Base-by-base conservation (phyloP, 129 eudicot genomes). In the Saussurea involucrata region DNA sequence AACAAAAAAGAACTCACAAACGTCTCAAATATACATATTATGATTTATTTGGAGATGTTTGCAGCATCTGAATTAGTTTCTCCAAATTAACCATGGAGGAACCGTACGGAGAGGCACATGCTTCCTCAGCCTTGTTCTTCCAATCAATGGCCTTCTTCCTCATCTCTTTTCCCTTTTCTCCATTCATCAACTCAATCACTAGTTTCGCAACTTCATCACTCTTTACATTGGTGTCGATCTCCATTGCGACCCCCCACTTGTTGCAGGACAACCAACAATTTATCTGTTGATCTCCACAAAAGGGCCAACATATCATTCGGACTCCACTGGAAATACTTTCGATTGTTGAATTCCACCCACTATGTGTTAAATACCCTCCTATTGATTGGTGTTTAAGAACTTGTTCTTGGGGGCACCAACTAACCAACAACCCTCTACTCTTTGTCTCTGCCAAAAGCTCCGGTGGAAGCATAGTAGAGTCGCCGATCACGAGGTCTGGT, bases 241-340 rank as follows among this genome's bases (percentile, higher is more conserved):
- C 61, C 61, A 17, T 53, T 2, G 61, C 61, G 13, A 53, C 20
- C 22, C 61, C 21, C 61, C 92, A 87, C 33, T 79, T 60, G 32
- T 46, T 69, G 78, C 92, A 81, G 22, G 78, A 40, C 20, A 74
- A 84, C 12, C 78, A 79, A 68, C 84, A 77, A 57, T 87, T 87
- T 9, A 84, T 81, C 68, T 77, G 83, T 37, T 86, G 89, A 13
- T 86, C 89, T 5, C 86, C 84, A 24, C 81, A 83, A 32, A 84
- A 82, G 8, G 88, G 88, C 92, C 92, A 78, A 32, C 87, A 66
- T 22, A 85, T 78, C 2, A 79, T 63, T 2, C 88, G 88, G 69
- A 78, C 83, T 4, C 90, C 90, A 1, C 24, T 72, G 31, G 68
- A 71, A 4, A 87, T 40, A n/a, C 61, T 53, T 53, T 53, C 61